Evolutionary conservation across 371 early-diverging fungal species (phyloP).

Genomic region (Gilbertella persicaria): DNA sequence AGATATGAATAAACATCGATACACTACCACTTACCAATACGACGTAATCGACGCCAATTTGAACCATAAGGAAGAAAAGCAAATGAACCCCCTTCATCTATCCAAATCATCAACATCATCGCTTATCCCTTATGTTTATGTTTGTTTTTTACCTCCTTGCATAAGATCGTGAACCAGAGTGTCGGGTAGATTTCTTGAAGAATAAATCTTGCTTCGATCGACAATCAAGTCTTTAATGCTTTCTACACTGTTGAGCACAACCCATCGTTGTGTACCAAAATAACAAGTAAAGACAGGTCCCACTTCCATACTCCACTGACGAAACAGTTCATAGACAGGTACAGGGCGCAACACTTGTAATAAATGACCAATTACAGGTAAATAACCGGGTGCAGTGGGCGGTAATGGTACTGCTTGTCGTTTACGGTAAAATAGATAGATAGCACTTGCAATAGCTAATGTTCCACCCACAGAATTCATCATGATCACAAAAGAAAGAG

Average conservation of each 20-base stretch:
- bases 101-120: background rate
- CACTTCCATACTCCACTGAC: conserved; percentile 32
- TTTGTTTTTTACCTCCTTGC: conserved; percentile 33
- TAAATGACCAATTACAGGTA: conserved; percentile 46
- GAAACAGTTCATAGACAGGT: conserved; percentile 34
- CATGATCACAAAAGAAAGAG: background rate
- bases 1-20: background rate
- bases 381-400: conserved; percentile 38
- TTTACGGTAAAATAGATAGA: conserved; percentile 2
- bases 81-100: conserved; percentile 50
- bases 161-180: conserved; percentile 37
- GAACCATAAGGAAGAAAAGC: conserved; percentile 49
- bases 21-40: conserved; percentile 41
- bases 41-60: conserved; percentile 42
- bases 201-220: conserved; percentile 38
- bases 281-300: conserved; percentile 48
- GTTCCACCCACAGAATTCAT: background rate
- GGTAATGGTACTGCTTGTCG: conserved; percentile 15
- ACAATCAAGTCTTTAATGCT: conserved; percentile 43
- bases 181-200: conserved; percentile 44
- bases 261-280: conserved; percentile 43
- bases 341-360: conserved; percentile 26
- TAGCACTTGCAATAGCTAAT: background rate
- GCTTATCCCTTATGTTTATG: background rate
- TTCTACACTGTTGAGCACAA: conserved; percentile 39